phyloP scores from a whole-genome alignment of 768 basidiomycete genomes.

The Boletus sp. region DNA sequence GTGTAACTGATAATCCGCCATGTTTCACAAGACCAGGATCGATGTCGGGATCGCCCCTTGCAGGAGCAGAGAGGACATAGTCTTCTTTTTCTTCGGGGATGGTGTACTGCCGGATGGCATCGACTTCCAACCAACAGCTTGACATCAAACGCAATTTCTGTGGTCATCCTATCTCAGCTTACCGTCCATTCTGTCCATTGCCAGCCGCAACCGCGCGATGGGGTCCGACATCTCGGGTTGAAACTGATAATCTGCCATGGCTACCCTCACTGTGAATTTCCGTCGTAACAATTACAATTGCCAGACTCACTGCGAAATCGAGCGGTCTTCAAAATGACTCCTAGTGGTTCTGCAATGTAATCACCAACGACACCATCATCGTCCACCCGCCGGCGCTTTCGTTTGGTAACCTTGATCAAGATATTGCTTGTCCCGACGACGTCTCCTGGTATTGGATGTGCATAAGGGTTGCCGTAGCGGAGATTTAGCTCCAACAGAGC shows the following conservation, averaged over 20 bases:
- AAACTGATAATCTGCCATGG: constrained; percentile 93
- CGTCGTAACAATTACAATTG: background rate
- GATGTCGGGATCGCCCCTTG: constrained; percentile 40
- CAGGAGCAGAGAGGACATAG: constrained; percentile 39
- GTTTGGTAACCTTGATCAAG: constrained; percentile 78
- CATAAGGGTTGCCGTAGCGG: constrained; percentile 69
- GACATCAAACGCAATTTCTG: background rate
- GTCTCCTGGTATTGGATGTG: constrained; percentile 83
- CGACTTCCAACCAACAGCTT: constrained; percentile 45
- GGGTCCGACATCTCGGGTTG: constrained; percentile 72
- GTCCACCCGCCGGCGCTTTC: constrained; percentile 48
- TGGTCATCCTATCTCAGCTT: constrained; percentile 14
- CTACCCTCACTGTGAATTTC: constrained; percentile 40
- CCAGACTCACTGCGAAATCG: constrained; percentile 79
- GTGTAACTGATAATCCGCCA: constrained; percentile 21
- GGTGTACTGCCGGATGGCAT: constrained; percentile 64
- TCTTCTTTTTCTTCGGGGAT: constrained; percentile 70
- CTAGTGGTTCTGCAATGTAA: constrained; percentile 71
- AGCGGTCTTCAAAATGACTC: constrained; percentile 75
- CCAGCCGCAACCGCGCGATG: constrained; percentile 59
- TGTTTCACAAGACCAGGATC: constrained; percentile 43
- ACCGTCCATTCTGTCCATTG: constrained; percentile 87
- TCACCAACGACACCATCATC: constrained; percentile 47
- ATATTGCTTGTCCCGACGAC: constrained; percentile 74
- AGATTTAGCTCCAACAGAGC: constrained; percentile 74